phyloP scores from a whole-genome alignment of 2,329 filamentous ascomycete species.

The Drechslerella stenobrocha region DNA sequence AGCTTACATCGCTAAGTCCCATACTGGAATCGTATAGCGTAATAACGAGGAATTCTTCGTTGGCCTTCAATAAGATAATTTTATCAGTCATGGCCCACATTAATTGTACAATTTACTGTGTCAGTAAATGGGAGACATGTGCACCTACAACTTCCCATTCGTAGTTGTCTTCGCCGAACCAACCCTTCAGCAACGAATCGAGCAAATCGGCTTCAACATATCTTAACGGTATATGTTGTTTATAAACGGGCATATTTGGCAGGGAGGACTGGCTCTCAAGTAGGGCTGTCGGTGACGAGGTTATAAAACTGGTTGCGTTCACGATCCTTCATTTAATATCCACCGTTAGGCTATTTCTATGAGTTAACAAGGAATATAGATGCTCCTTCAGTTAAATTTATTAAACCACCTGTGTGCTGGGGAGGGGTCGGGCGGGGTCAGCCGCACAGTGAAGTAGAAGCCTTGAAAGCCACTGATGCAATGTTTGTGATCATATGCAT shows the following conservation, averaged over 20 bases:
- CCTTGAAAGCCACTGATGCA: too few relatives aligned
- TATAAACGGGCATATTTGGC: conserved; percentile 17
- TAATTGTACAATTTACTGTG: too few relatives aligned
- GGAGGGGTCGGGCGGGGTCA: too few relatives aligned
- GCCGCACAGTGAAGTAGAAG: too few relatives aligned
- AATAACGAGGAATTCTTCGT: conserved; percentile 24
- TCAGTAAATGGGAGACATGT: not conserved
- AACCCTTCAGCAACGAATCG: conserved; percentile 4
- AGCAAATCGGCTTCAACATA: conserved; percentile 9
- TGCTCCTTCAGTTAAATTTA: too few relatives aligned
- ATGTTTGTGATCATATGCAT: too few relatives aligned
- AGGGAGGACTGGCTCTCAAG: not conserved
- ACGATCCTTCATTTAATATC: too few relatives aligned
- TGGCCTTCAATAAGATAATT: conserved; percentile 1
- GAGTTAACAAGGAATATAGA: too few relatives aligned
- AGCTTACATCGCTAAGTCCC: conserved; percentile 13
- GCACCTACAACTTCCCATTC: conserved; percentile 21
- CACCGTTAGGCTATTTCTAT: too few relatives aligned
- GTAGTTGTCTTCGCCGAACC: conserved; percentile 24
- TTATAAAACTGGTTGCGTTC: too few relatives aligned
- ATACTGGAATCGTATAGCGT: not conserved
- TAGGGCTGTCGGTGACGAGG: too few relatives aligned
- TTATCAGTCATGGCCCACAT: not conserved
- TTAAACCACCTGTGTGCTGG: too few relatives aligned
- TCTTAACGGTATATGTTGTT: conserved; percentile 8